phyloP scores from a whole-genome alignment of 129 eudicot genomes.

The Logfia minima region DNA sequence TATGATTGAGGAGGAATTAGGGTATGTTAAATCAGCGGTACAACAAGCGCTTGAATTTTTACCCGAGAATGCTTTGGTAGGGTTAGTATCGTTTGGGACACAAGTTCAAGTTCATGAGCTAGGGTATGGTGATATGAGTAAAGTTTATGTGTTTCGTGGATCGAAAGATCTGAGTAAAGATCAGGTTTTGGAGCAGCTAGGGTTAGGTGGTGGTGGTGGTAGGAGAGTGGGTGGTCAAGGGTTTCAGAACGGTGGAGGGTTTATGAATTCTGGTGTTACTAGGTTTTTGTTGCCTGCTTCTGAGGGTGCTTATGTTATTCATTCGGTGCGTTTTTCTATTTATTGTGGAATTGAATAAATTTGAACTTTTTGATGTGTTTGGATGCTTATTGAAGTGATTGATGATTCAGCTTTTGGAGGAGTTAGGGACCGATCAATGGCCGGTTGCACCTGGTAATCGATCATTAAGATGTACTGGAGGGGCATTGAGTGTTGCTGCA shows the following conservation, averaged over 20 bases:
- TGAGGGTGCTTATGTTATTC: conserved; percentile 76
- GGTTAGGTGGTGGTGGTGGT: conserved; percentile 49
- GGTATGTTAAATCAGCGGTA: conserved; percentile 70
- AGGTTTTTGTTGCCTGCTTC: conserved; percentile 90
- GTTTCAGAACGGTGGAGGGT: conserved; percentile 51
- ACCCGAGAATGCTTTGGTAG: conserved; percentile 43
- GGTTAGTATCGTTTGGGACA: conserved; percentile 37
- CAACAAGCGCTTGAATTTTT: conserved; percentile 45
- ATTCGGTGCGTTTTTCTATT: conserved; percentile 47
- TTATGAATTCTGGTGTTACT: conserved; percentile 43
- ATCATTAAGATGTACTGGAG: conserved; percentile 87
- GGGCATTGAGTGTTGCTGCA: conserved; percentile 88
- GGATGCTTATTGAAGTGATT: conserved; percentile 22
- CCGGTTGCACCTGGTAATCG: conserved; percentile 84
- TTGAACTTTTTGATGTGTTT: conserved; percentile 3
- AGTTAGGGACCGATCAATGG: conserved; percentile 83
- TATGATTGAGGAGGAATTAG: conserved; percentile 89
- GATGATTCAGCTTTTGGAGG: conserved; percentile 77
- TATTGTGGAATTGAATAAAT: conserved; percentile 5
- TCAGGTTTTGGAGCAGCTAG: conserved; percentile 92
- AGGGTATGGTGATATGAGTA: conserved; percentile 71
- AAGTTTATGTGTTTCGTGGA: conserved; percentile 85
- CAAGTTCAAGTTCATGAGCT: conserved; percentile 45
- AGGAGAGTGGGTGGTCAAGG: conserved; percentile 54
- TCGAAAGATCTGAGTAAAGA: conserved; percentile 78